Evolutionary conservation across 2,329 filamentous ascomycete genomes (phyloP), one percentile per base, ranked within the genome.

Genomic region (Stenocarpella maydis): DNA sequence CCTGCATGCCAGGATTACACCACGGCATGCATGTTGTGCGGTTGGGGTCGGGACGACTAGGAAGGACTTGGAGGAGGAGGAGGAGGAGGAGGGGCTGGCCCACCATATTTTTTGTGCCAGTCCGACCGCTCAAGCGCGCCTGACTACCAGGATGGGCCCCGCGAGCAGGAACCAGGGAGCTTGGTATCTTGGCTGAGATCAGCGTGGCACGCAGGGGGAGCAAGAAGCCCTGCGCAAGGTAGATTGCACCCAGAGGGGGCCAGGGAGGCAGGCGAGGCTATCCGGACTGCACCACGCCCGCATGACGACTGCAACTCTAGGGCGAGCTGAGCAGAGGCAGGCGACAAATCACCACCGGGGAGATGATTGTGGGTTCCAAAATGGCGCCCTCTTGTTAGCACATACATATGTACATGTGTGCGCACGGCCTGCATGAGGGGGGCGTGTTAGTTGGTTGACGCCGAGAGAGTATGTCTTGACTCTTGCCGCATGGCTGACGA

Each of bases 121-220:
- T 61, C 41, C 26, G 50, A 66, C 64, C 64, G 64, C 50, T 47
- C n/a, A n/a, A n/a, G n/a, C n/a, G 52, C 64, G 26, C 52, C 64
- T 67, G 41, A 58, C 52, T 47, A n/a, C 31, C n/a, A 55, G 50
- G 50, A 61, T 63, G 41, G 14, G 21, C 41, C 53, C 65, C 43
- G 31, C 49, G 52, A 49, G 41, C 31, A 58, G 34, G 52, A 47
- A 49, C n/a, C 14, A 41, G 50, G 64, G 24, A 47, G 37, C 41
- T 52, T 54, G 49, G 34, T 34, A 67, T 19, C 28, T 49, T 67
- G 26, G 52, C 65, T 24, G 17, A 41, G 31, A 55, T 67, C 65
- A 67, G 50, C 41, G 52, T 58, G 64, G 58, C 43, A 53, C 14
- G 34, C 34, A 37, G 45, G 47, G 21, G 5, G 24, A 21, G 64